Base-by-base conservation (phyloP, 2,329 filamentous ascomycete species). In the Dothistroma pini region DNA sequence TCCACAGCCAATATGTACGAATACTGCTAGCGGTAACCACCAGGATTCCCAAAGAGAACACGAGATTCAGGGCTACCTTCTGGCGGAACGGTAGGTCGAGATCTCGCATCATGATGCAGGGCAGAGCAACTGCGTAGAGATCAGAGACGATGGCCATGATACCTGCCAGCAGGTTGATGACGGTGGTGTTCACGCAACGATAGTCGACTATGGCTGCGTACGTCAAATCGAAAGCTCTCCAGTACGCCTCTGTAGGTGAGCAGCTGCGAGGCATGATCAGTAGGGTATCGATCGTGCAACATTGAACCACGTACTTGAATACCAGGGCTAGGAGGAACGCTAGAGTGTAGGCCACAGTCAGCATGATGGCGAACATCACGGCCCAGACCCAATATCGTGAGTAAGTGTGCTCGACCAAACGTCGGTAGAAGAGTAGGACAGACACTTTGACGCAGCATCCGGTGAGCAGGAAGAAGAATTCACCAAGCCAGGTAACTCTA, bases 31-130 rank as follows among this genome's bases (percentile, higher is more conserved):
- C 70, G 14, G 63, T 72, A 1, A 74, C 66, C 4, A 75, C 74
- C 8, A 71, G 44, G 4, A 71, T 49, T 2, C 68, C 69, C 9
- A 72, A 59, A 6, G 57, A 67, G 58, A 72, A 72, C 48, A 81
- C 74, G 49, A 78, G 76, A 49, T 79, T 77, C 5, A 80, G 67
- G 0, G 74, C 77, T 29, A 79, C 59, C 67, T 79, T 81, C 65
- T 81, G 79, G 19, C 73, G 69, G 16, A 59, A 67, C 4, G 77
- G 72, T 44, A 82, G 74, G 31, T 76, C 72, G 5, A 81, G 69
- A n/a, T 78, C 75, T 70, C 76, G 73, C 7, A 80, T 76, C 32
- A 81, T 74, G 22, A 80, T 71, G 11, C 78, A 69, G 0, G 80
- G 80, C 25, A 81, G 64, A 1, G 70, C 64, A 51, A 76, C 75